Conservation (phyloP, 1,284 basidiomycete species). For the Ustilago hordei region DNA sequence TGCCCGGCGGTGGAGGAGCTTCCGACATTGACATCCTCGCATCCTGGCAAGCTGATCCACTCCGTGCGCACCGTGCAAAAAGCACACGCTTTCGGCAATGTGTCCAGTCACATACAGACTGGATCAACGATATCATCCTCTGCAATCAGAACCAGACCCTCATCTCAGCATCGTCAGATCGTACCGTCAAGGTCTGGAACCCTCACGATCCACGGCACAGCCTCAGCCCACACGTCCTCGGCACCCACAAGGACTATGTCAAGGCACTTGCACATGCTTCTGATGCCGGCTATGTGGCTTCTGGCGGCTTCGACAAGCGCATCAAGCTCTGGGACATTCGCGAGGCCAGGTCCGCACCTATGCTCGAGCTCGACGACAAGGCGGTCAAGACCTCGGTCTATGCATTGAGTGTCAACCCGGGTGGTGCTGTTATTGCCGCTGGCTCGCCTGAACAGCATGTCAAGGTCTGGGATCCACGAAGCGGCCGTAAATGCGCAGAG, state of each 20-base stretch:
- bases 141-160: conserved; percentile 95
- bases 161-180: conserved; percentile 94
- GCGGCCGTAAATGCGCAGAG: conserved; percentile 56
- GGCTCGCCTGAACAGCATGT: conserved; percentile 92
- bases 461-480: conserved; percentile 89
- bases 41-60: conserved; percentile 51
- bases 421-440: conserved; percentile 83
- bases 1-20: conserved; percentile 2
- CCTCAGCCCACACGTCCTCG: conserved; percentile 78
- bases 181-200: conserved; percentile 92
- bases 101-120: conserved; percentile 76
- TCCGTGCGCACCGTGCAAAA: conserved; percentile 29
- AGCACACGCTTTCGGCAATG: conserved; percentile 55
- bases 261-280: conserved; percentile 74
- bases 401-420: conserved; percentile 73
- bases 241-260: conserved; percentile 92
- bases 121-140: conserved; percentile 94
- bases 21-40: conserved; percentile 21
- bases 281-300: conserved; percentile 74
- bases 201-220: conserved; percentile 78
- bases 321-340: conserved; percentile 85
- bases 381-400: conserved; percentile 65
- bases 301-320: conserved; percentile 91
- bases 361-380: conserved; percentile 56
- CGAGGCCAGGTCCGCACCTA: conserved; percentile 57